Evolutionary conservation across 345 rosid genomes (phyloP), one percentile per base, ranked within the genome.

Genomic region (Pistacia integerrima): DNA sequence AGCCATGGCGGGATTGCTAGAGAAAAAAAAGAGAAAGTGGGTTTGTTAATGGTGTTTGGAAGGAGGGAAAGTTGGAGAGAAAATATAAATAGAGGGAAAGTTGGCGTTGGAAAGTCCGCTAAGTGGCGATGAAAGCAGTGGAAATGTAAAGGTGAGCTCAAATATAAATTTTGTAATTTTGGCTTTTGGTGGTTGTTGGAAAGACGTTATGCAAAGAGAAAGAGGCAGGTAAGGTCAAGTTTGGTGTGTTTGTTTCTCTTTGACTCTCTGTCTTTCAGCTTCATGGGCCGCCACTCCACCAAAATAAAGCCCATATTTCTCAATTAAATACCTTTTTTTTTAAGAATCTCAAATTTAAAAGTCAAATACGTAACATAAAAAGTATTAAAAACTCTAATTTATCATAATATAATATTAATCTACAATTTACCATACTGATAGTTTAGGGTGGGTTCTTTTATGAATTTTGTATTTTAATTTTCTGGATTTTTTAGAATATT

Each of bases 1-100:
- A 49, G 96, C 96, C 98, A 94, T 94, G 38, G 38, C 7, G 71
- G 59, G 69, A n/a, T 74, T 22, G 49, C 59, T 20, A 41, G 22
- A 57, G 73, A 25, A 33, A 35, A 35, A 18, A 17, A 7, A 67
- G 48, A 18, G 59, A 14, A 64, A 17, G 57, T 54, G 57, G 18
- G 55, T 51, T 11, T 54, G 17, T 4, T 54, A 18, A 54, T 5
- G 46, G 64, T 55, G 76, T 44, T 71, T 44, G 75, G 72, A 51
- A 13, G 33, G 73, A 38, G 80, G 72, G 68, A 57, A 70, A 65
- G 58, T 70, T 33, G 12, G 60, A 48, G 73, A 68, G 60, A 3
- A 18, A 46, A 7, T 44, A 8, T 69, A 66, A 65, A 60, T 38
- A 66, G 56, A 36, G 62, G 46, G 55, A 7, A 57, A 22, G 22